Percentiles rank a stretch among this genome's conserved stretches.
Conservation (phyloP, 108 stramenopile genomes). For the Nannochloropsis granulata region DNA sequence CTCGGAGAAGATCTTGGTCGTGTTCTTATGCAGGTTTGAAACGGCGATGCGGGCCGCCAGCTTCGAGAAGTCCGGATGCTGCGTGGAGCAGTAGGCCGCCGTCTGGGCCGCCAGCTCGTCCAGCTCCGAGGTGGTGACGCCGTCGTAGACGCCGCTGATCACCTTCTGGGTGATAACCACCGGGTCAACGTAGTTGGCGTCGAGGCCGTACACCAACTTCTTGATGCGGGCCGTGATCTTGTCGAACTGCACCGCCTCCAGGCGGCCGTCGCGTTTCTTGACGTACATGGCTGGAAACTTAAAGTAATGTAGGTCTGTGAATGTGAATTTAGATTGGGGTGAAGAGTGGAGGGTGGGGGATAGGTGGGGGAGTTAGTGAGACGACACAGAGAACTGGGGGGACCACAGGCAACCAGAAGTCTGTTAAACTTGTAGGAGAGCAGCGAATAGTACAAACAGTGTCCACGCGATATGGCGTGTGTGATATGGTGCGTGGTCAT, state of each 20-base stretch:
- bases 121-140: constrained; percentile 70
- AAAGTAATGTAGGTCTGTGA: no score
- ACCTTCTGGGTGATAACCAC: constrained; percentile 40
- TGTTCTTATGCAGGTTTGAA: constrained; percentile 65
- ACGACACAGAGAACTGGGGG: no score
- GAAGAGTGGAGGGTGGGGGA: no score
- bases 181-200: constrained; percentile 35
- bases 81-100: constrained; percentile 74
- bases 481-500: no score
- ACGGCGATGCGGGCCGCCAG: constrained; percentile 77
- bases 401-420: no score
- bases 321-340: no score
- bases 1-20: constrained; percentile 61
- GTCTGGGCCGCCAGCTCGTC: constrained; percentile 83
- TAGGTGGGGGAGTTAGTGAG: no score
- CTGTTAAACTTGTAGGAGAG: no score
- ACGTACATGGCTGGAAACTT: constrained; percentile 53
- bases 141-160: constrained; percentile 51
- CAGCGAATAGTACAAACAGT: no score
- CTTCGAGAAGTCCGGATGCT: constrained; percentile 76
- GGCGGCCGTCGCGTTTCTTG: constrained; percentile 72
- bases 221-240: constrained; percentile 43
- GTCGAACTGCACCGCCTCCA: constrained; percentile 83
- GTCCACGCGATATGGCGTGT: no score
- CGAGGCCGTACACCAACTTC: constrained; percentile 40